Conservation (phyloP, 1,284 basidiomycete species). For the Ceratobasidium sp. region DNA sequence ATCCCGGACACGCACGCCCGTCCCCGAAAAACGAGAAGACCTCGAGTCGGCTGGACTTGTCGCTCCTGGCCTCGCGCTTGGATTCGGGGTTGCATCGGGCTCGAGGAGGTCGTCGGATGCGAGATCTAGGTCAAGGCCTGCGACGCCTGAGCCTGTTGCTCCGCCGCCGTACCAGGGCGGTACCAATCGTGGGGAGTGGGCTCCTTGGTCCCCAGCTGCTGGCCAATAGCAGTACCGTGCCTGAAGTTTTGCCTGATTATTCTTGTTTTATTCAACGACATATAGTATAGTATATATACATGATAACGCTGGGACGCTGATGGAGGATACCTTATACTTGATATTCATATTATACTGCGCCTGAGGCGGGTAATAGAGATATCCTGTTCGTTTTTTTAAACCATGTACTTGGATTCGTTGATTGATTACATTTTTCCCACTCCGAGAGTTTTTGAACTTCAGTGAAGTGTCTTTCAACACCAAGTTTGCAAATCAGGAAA, state of each 20-base stretch:
- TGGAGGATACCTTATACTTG: conserved; percentile 22
- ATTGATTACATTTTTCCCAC: conserved; percentile 15
- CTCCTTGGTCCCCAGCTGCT: conserved; percentile 30
- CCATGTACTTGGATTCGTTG: neutral
- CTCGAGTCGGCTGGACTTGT: conserved; percentile 28
- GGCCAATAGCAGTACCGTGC: conserved; percentile 14
- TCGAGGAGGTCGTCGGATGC: conserved; percentile 29
- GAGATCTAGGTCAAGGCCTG: conserved; percentile 13
- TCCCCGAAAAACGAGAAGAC: conserved; percentile 27
- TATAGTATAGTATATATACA: conserved; percentile 23
- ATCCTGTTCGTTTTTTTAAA: neutral
- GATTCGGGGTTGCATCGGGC: conserved; percentile 10
- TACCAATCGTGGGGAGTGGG: conserved; percentile 9
- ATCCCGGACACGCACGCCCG: conserved; percentile 24
- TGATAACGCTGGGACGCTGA: conserved; percentile 17
- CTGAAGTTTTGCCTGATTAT: conserved; percentile 8
- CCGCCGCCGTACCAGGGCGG: conserved; percentile 26
- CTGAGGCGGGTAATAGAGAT: neutral
- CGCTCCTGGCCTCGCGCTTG: conserved; percentile 26
- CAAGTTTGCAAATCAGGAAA: neutral
- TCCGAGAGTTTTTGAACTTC: conserved; percentile 9
- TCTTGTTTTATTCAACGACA: conserved; percentile 22
- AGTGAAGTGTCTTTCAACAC: neutral
- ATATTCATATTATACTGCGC: neutral
- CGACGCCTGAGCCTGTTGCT: conserved; percentile 29